Evolutionary conservation across 495 filamentous ascomycete species (phyloP).

Genomic region (Hypomontagnella submonticulosa): DNA sequence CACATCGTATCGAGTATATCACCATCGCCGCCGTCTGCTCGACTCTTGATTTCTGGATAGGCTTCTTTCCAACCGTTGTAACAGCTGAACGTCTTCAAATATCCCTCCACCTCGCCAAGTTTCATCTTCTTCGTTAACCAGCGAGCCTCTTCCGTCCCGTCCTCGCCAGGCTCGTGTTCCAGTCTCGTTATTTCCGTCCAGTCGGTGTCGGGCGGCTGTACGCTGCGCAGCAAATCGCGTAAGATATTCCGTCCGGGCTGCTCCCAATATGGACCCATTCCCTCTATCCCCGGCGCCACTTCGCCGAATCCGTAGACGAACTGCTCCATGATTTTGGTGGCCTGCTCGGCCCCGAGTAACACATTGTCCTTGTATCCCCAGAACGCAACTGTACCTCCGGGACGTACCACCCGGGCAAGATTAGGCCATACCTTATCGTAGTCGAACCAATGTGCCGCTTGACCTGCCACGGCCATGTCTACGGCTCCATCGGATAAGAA

Average conservation of each 20-base stretch:
- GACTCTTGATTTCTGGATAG: conserved; percentile 56
- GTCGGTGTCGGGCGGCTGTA: conserved; percentile 60
- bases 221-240: conserved; percentile 56
- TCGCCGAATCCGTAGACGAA: conserved; percentile 59
- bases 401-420: conserved; percentile 62
- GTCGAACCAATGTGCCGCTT: conserved; percentile 76
- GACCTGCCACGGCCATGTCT: conserved; percentile 68
- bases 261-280: conserved; percentile 69
- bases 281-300: conserved; percentile 55
- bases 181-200: conserved; percentile 64
- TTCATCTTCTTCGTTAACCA: conserved; percentile 64
- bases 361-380: conserved; percentile 73
- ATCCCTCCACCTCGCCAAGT: conserved; percentile 65
- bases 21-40: conserved; percentile 60
- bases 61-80: conserved; percentile 65
- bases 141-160: conserved; percentile 56
- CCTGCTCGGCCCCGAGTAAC: conserved; percentile 60
- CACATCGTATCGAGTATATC: conserved; percentile 68
- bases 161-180: conserved; percentile 66
- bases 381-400: conserved; percentile 67
- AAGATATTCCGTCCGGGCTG: conserved; percentile 68
- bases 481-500: conserved; percentile 59
- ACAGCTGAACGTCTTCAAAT: conserved; percentile 66
- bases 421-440: conserved; percentile 64
- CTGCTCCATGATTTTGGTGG: conserved; percentile 58